phyloP scores from a whole-genome alignment of 495 filamentous ascomycete species.

The Rhizodiscina lignyota region DNA sequence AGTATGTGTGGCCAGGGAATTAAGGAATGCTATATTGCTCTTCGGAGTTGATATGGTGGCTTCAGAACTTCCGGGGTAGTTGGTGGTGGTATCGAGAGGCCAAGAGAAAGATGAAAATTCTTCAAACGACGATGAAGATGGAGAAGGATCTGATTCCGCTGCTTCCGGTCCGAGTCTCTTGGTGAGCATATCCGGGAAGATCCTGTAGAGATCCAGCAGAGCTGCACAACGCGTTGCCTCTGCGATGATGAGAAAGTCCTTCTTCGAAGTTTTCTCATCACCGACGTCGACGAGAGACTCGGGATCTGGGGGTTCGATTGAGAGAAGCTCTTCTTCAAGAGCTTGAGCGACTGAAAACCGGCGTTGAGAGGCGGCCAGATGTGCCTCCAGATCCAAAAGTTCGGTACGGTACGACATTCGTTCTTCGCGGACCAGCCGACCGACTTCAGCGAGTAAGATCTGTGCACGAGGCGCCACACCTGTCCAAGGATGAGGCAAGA shows the following conservation, averaged over 20 bases:
- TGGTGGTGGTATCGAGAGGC: too few relatives aligned
- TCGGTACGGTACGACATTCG: conserved; percentile 15
- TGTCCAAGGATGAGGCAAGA: conserved; percentile 39
- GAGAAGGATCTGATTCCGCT: conserved; percentile 8
- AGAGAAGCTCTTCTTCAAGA: conserved; percentile 34
- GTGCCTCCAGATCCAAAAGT: conserved; percentile 16
- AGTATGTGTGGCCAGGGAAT: conserved; percentile 34
- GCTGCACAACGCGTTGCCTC: conserved; percentile 39
- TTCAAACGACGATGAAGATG: conserved; percentile 8
- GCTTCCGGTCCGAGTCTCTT: conserved; percentile 18
- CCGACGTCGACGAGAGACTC: conserved; percentile 35
- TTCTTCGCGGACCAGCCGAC: conserved; percentile 33
- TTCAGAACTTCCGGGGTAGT: too few relatives aligned
- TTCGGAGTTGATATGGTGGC: too few relatives aligned
- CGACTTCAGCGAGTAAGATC: conserved; percentile 36
- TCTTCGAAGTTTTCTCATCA: conserved; percentile 37
- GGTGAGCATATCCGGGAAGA: conserved; percentile 34
- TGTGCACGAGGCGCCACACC: conserved; percentile 38
- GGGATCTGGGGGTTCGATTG: conserved; percentile 29
- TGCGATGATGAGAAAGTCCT: conserved; percentile 38
- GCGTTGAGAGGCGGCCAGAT: too few relatives aligned
- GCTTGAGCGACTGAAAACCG: too few relatives aligned
- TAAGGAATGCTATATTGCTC: too few relatives aligned
- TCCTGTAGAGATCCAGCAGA: conserved; percentile 36
- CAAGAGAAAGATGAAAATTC: conserved; percentile 5